Evolutionary conservation across 768 basidiomycete species (phyloP), one percentile per base, ranked within the genome.

Genomic region (Auriculariales sp.): DNA sequence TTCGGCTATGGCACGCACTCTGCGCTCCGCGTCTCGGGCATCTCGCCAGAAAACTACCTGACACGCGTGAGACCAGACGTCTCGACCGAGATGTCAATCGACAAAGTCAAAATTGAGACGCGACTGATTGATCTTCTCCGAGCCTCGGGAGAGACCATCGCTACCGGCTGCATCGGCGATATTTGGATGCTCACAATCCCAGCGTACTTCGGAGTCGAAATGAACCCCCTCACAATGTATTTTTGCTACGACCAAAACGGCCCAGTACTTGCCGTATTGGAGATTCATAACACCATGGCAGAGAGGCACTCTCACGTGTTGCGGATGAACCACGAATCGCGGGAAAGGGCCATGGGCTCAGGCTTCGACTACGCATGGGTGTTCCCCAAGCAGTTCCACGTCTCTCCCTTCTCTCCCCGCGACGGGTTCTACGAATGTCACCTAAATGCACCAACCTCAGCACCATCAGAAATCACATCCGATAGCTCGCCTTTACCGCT

Each of bases 111-210:
- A 44, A 39, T 24, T 12, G 11, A 11, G 33, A 11, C 22, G 12
- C 7, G 15, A 17, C 14, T 3, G 24, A 9, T 24, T 29, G 19
- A 5, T 14, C 24, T 19, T 27, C 31, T 14, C 32, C 14, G 27
- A 1, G 24, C 10, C 19, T 50, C 5, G 12, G 19, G 15, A 50
- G 10, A 28, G 6, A n/a, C 28, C 10, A 15, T 15, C 1, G 27
- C 39, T n/a, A 49, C 51, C 7, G 54, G 59, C 2, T 54, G 50
- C 3, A 29, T 25, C 4, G 63, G 69, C 4, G 77, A 76, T 51
- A 71, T 74, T 0, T 88, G 81, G 80, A 73, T 85, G 68, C 65
- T 85, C 63, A 81, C 83, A 2, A 83, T 83, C 78, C 83, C 82
- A 3, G 76, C 72, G 48, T 74, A 77, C 47, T 51, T 79, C 27